phyloP scores from a whole-genome alignment of 78 protist species.

The Pigoraptor vietnamica region DNA sequence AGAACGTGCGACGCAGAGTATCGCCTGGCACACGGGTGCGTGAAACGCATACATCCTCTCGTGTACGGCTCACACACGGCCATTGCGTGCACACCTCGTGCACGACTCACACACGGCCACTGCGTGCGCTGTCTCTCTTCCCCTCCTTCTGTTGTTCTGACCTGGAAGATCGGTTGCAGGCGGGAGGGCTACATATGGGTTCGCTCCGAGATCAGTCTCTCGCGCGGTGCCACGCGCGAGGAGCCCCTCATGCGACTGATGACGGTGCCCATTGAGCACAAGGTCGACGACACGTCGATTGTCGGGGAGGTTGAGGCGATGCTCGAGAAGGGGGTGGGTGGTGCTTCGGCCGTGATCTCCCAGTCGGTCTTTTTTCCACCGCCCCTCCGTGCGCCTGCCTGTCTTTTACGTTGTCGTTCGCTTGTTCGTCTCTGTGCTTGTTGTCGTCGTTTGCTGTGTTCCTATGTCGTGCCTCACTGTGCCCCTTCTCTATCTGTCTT shows the following conservation, averaged over 20 bases:
- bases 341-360: neutral
- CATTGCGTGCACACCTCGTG: neutral
- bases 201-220: neutral
- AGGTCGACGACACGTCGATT: neutral
- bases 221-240: neutral
- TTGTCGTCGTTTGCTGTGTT: too few species aligned
- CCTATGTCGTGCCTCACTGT: too few species aligned
- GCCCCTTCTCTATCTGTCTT: too few species aligned
- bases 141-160: too few species aligned
- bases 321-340: neutral
- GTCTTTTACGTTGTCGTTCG: too few species aligned
- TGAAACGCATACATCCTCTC: too few species aligned
- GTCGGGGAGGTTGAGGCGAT: neutral
- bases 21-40: neutral
- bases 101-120: neutral
- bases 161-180: too few species aligned
- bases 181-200: neutral
- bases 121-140: neutral
- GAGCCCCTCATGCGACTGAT: neutral
- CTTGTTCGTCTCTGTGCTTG: too few species aligned
- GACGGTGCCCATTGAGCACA: neutral
- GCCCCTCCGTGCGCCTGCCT: too few species aligned
- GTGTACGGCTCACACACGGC: neutral
- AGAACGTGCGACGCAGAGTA: neutral
- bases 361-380: too few species aligned